Percentiles rank a stretch among this genome's conserved stretches.
These are phyloP conservation scores for Trichoderma reesei DNA, from an alignment of 495 filamentous ascomycete genomes.

Conservation along the genomic window DNA sequence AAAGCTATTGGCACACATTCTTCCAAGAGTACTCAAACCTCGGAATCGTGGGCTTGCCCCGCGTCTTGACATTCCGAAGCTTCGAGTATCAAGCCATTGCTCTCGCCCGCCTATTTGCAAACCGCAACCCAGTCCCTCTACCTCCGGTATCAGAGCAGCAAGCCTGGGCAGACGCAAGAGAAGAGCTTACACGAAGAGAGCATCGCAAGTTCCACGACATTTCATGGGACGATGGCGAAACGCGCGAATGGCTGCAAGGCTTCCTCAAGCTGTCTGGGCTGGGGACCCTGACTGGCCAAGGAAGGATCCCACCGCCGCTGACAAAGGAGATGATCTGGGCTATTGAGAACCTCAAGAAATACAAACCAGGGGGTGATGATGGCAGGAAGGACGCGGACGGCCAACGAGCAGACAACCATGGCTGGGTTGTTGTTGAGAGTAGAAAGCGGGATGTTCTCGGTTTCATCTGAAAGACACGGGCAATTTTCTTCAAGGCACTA, in stretches of 20 bases:
- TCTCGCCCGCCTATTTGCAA: conserved; percentile 34
- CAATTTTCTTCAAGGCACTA: too few species aligned
- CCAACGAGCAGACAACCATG: neutral
- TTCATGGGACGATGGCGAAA: conserved; percentile 36
- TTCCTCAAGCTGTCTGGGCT: conserved; percentile 36
- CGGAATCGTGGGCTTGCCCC: conserved; percentile 33
- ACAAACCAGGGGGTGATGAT: conserved; percentile 12
- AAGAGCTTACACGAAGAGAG: conserved; percentile 16
- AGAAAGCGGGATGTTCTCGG: conserved; percentile 4
- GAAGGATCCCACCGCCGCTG: conserved; percentile 34
- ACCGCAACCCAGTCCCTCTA: conserved; percentile 23
- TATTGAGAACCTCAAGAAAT: conserved; percentile 38
- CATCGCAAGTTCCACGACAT: conserved; percentile 39
- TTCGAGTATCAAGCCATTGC: conserved; percentile 46
- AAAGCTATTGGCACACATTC: conserved; percentile 38
- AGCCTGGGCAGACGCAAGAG: conserved; percentile 30
- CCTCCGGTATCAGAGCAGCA: conserved; percentile 26
- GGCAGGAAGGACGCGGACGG: neutral
- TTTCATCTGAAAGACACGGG: neutral
- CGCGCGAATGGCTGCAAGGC: conserved; percentile 28
- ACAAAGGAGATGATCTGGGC: conserved; percentile 35
- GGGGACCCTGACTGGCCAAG: conserved; percentile 30
- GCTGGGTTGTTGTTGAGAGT: neutral
- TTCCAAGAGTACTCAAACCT: conserved; percentile 30
- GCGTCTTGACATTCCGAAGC: conserved; percentile 36